Percentiles rank a stretch among this genome's conserved stretches.
These are phyloP conservation scores for Mrakia gelida DNA, from an alignment of 768 basidiomycete species.

Conservation along the genomic window DNA sequence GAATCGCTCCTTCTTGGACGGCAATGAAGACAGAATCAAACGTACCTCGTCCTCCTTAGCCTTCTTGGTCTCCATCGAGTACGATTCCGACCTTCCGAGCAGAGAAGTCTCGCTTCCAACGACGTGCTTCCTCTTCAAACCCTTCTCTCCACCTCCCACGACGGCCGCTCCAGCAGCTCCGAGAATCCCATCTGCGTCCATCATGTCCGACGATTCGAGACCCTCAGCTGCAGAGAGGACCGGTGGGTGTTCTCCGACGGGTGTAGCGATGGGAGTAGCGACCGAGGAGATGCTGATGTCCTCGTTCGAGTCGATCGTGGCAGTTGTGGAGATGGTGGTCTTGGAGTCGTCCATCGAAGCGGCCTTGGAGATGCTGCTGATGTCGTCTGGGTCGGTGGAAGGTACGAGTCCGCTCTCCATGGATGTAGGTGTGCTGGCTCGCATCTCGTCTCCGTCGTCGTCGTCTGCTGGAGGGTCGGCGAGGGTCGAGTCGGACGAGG, in stretches of 20 bases:
- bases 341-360: slow-evolving; percentile 10
- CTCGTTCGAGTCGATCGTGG: slow-evolving; percentile 13
- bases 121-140: slow-evolving; percentile 25
- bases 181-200: slow-evolving; percentile 7
- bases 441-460: background rate
- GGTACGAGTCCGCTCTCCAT: slow-evolving; percentile 13
- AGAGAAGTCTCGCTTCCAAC: slow-evolving; percentile 2
- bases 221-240: background rate
- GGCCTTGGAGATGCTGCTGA: background rate
- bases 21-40: background rate
- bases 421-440: slow-evolving; percentile 1
- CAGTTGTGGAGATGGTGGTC: slow-evolving; percentile 15
- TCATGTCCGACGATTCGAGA: background rate
- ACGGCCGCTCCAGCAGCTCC: background rate
- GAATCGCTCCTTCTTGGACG: background rate
- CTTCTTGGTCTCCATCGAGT: slow-evolving; percentile 26
- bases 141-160: slow-evolving; percentile 11
- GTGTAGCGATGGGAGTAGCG: background rate
- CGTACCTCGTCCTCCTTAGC: slow-evolving; percentile 29
- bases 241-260: background rate
- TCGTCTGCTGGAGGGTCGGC: background rate
- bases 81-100: background rate
- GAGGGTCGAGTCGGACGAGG: background rate
- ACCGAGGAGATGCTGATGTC: slow-evolving; percentile 13
- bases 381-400: slow-evolving; percentile 1